Conservation (phyloP, 495 filamentous ascomycete genomes). For the Saxophila tyrrhenica region DNA sequence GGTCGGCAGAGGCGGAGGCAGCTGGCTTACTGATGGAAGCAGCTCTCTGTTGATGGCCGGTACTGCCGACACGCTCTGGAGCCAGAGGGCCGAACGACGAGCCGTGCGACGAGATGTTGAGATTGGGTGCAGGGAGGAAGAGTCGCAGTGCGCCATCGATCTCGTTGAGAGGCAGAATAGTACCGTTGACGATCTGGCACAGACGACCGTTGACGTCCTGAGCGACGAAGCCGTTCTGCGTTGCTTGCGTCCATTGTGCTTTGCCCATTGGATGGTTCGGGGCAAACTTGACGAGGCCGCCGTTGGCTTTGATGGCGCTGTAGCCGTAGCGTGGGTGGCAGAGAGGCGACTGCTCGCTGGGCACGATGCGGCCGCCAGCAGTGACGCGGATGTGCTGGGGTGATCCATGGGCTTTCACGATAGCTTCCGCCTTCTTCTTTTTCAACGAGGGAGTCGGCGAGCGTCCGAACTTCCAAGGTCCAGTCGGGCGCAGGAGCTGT, state of each 20-base stretch:
- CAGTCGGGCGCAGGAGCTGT: slow-evolving; percentile 6
- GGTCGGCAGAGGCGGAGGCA: slow-evolving; percentile 5
- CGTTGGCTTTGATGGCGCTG: slow-evolving; percentile 18
- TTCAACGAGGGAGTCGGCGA: slow-evolving; percentile 33
- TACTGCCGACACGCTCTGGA: background rate
- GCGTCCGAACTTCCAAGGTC: background rate
- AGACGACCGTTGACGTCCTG: slow-evolving; percentile 18
- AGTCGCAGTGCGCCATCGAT: slow-evolving; percentile 17
- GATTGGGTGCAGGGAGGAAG: slow-evolving; percentile 19
- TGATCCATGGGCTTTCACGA: slow-evolving; percentile 49
- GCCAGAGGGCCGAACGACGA: background rate
- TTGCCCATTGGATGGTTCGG: slow-evolving; percentile 20
- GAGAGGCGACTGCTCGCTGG: slow-evolving; percentile 32
- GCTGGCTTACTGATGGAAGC: background rate
- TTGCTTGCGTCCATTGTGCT: slow-evolving; percentile 18
- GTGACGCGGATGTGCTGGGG: slow-evolving; percentile 52
- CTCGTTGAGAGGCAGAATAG: slow-evolving; percentile 16
- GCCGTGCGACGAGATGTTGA: slow-evolving; percentile 8
- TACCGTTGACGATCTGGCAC: slow-evolving; percentile 20
- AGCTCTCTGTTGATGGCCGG: background rate
- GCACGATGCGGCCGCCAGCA: slow-evolving; percentile 53
- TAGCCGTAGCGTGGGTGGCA: slow-evolving; percentile 24
- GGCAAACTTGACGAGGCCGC: slow-evolving; percentile 19
- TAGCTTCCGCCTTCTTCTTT: slow-evolving; percentile 28
- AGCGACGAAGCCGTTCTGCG: slow-evolving; percentile 22